Percentiles rank a stretch among this genome's conserved stretches.
These are phyloP conservation scores for Tripterygium wilfordii DNA, from an alignment of 177 flowering plant species.

Conservation along the genomic window DNA sequence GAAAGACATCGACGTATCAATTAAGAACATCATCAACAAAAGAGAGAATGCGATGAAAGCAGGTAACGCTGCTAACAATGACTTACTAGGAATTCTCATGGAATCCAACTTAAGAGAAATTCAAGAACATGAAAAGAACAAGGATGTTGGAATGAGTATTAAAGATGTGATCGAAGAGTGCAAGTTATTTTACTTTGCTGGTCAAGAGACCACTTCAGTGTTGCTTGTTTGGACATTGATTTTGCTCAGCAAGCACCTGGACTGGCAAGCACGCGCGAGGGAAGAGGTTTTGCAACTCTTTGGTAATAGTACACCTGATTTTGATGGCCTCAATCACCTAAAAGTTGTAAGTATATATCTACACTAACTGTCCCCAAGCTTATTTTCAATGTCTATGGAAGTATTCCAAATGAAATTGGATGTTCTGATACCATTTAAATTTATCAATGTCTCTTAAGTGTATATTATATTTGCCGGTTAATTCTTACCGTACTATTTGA, in stretches of 20 bases:
- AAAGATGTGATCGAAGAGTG: too few species aligned
- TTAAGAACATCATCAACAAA: neutral
- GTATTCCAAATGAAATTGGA: too few species aligned
- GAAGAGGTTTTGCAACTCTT: conserved; percentile 9
- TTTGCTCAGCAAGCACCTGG: conserved; percentile 2
- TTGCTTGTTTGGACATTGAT: conserved; percentile 11
- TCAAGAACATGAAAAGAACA: neutral
- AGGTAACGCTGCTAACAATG: neutral
- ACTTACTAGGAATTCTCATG: conserved; percentile 1
- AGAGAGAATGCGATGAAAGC: neutral
- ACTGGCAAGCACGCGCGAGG: conserved; percentile 9
- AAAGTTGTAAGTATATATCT: conserved; percentile 7
- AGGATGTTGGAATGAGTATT: conserved; percentile 3
- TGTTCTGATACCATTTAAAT: too few species aligned
- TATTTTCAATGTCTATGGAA: too few species aligned
- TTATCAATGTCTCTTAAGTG: too few species aligned
- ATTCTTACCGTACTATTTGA: neutral
- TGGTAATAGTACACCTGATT: conserved; percentile 5
- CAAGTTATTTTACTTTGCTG: too few species aligned
- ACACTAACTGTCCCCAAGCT: neutral
- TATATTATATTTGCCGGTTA: neutral
- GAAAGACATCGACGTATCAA: neutral
- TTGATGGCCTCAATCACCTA: conserved; percentile 5
- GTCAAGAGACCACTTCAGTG: conserved; percentile 6
- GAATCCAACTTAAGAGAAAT: neutral